Conservation (phyloP, 139 green algal genomes). For the Pleodorina starrii region DNA sequence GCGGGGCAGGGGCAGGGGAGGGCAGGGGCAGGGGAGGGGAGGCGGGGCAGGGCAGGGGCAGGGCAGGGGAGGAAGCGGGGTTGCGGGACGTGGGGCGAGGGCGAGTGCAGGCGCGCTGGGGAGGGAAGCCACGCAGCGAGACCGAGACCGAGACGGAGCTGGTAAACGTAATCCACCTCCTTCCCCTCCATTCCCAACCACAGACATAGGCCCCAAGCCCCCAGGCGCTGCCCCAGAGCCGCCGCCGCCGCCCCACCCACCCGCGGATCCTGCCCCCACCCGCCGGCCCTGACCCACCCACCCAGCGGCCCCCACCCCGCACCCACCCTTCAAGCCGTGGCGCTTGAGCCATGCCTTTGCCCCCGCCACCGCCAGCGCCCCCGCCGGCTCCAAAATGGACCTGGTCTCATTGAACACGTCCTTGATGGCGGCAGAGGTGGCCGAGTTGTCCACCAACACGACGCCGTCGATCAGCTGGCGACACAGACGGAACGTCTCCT, state of each 20-base stretch:
- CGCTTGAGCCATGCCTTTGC: constrained; percentile 88
- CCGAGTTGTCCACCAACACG: constrained; percentile 91
- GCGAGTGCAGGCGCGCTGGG: too few species aligned
- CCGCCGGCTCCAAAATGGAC: constrained; percentile 94
- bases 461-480: constrained; percentile 92
- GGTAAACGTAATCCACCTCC: too few species aligned
- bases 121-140: too few species aligned
- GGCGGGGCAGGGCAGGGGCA: background rate
- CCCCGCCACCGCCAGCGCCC: constrained; percentile 92
- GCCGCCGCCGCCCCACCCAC: background rate
- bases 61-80: too few species aligned
- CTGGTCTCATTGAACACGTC: constrained; percentile 92
- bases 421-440: constrained; percentile 94
- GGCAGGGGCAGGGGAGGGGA: too few species aligned
- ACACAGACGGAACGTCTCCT: constrained; percentile 95
- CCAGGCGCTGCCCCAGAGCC: background rate
- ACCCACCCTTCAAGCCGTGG: constrained; percentile 69
- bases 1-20: background rate
- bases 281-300: background rate
- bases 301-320: too few species aligned
- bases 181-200: background rate
- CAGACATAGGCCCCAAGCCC: background rate
- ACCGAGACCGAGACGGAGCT: too few species aligned
- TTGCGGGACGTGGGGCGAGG: too few species aligned
- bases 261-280: too few species aligned